Percentiles rank a stretch among this genome's conserved stretches.
Evolutionary conservation across 495 filamentous ascomycete genomes (phyloP).

Genomic region (Filosporella fistucella): DNA sequence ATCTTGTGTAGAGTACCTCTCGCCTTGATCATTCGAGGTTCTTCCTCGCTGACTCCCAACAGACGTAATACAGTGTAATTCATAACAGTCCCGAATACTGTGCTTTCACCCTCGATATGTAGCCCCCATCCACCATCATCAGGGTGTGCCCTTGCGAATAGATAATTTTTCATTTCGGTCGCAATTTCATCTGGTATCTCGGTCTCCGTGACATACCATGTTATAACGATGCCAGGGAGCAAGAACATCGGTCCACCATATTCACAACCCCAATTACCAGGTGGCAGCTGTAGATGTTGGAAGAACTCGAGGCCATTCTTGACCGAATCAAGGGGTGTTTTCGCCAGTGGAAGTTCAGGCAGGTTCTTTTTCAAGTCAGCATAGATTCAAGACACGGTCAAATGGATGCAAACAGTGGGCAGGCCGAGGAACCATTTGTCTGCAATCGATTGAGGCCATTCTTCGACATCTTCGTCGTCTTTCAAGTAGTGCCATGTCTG

Average conservation of each 20-base stretch:
- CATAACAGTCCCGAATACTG: constrained; percentile 83
- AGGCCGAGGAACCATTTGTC: constrained; percentile 84
- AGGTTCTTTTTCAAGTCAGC: constrained; percentile 48
- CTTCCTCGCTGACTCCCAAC: constrained; percentile 83
- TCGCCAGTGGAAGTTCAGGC: constrained; percentile 63
- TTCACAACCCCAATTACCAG: constrained; percentile 94
- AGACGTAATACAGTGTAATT: constrained; percentile 86
- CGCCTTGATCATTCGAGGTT: constrained; percentile 83
- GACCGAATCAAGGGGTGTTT: constrained; percentile 69
- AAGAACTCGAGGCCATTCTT: constrained; percentile 87
- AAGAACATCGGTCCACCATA: constrained; percentile 91
- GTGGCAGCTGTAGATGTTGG: constrained; percentile 79
- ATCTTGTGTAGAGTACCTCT: constrained; percentile 76
- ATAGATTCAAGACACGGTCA: not conserved
- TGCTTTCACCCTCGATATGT: constrained; percentile 93
- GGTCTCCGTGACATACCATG: constrained; percentile 90
- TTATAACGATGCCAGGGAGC: constrained; percentile 75
- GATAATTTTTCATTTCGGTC: constrained; percentile 89
- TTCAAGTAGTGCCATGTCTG: constrained; percentile 94
- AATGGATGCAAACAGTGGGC: constrained; percentile 43
- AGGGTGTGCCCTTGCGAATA: constrained; percentile 81
- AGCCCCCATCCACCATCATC: constrained; percentile 95
- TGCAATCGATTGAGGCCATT: constrained; percentile 80
- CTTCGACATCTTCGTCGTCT: constrained; percentile 63
- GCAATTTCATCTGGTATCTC: constrained; percentile 76